phyloP scores from a whole-genome alignment of 768 basidiomycete genomes.

The Tulasnella sp. region DNA sequence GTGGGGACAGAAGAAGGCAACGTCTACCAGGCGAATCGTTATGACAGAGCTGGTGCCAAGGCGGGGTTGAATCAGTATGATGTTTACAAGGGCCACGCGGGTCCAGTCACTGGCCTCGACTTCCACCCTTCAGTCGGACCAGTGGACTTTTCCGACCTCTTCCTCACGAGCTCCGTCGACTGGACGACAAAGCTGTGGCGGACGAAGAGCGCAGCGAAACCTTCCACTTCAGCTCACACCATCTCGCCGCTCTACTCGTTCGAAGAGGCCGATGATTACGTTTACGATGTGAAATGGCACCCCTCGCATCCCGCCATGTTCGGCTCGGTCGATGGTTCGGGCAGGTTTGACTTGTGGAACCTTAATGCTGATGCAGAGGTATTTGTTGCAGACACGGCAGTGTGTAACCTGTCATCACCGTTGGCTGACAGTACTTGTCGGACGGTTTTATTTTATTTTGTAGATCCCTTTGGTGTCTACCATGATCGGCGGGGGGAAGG shows the following conservation, averaged over 20 bases:
- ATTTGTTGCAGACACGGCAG: slow-evolving; percentile 23
- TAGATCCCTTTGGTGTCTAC: slow-evolving; percentile 92
- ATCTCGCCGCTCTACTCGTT: slow-evolving; percentile 84
- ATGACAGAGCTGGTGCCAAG: slow-evolving; percentile 93
- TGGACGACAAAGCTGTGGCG: slow-evolving; percentile 99
- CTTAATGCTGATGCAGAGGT: slow-evolving; percentile 95
- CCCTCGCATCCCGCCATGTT: slow-evolving; percentile 90
- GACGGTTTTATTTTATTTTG: too few species aligned
- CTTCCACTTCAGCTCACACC: slow-evolving; percentile 44
- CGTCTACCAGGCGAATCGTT: slow-evolving; percentile 91
- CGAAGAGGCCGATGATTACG: slow-evolving; percentile 96
- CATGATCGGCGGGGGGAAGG: slow-evolving; percentile 61
- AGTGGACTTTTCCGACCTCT: slow-evolving; percentile 91
- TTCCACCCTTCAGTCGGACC: slow-evolving; percentile 89
- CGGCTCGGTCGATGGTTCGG: slow-evolving; percentile 87
- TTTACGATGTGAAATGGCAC: slow-evolving; percentile 98
- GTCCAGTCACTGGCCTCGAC: slow-evolving; percentile 86
- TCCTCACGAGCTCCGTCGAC: slow-evolving; percentile 85
- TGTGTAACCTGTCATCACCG: neutral
- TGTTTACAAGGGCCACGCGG: slow-evolving; percentile 84
- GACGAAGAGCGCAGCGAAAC: slow-evolving; percentile 62
- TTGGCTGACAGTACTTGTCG: too few species aligned
- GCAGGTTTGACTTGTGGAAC: slow-evolving; percentile 96
- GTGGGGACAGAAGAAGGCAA: slow-evolving; percentile 98
- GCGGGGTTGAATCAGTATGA: slow-evolving; percentile 91